These are phyloP conservation scores for Graphilbum ipis-grandicollis DNA, from an alignment of 2,329 filamentous ascomycete species.

Conservation along the genomic window DNA sequence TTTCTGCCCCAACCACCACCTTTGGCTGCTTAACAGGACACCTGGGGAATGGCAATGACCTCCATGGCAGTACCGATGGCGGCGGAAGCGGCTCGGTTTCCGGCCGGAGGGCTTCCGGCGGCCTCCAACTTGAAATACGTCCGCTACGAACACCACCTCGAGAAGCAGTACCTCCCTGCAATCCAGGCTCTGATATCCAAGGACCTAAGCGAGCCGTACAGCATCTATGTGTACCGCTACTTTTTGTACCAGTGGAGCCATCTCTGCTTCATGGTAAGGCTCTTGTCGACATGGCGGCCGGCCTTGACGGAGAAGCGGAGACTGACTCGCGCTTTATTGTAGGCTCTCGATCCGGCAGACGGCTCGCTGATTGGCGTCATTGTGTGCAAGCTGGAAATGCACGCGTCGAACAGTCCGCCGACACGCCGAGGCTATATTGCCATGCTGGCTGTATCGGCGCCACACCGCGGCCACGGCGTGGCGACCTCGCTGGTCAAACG, in stretches of 20 bases:
- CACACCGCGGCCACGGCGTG: conserved; percentile 69
- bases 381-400: conserved; percentile 83
- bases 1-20: no score
- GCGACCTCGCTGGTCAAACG: conserved; percentile 75
- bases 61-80: not conserved
- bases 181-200: conserved; percentile 90
- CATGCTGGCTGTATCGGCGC: conserved; percentile 82
- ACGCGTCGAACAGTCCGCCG: conserved; percentile 60
- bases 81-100: not conserved
- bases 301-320: no score
- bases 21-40: no score
- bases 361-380: conserved; percentile 69
- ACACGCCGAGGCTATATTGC: conserved; percentile 86
- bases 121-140: conserved; percentile 33
- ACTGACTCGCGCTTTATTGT: not conserved
- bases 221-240: conserved; percentile 97
- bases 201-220: conserved; percentile 94
- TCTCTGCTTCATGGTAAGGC: conserved; percentile 75
- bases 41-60: not conserved
- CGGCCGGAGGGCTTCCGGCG: not conserved
- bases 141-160: conserved; percentile 44
- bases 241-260: conserved; percentile 97
- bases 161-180: conserved; percentile 54
- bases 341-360: conserved; percentile 44
- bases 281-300: not conserved